Percentiles rank a stretch among this genome's conserved stretches.
Conservation (phyloP, 2,329 filamentous ascomycete species). For the Trichoderma simmonsii region DNA sequence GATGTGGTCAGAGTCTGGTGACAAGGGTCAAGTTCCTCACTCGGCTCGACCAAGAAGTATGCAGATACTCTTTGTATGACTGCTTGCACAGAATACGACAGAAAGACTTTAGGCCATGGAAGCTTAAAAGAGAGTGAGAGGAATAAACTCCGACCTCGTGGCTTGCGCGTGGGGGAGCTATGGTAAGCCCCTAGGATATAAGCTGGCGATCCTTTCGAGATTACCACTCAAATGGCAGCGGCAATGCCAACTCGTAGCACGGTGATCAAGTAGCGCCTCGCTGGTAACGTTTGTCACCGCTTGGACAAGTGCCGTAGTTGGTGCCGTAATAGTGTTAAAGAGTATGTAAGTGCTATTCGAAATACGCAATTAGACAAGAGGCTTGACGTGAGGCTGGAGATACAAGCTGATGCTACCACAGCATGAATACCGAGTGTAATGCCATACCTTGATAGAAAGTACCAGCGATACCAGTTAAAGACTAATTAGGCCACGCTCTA, state of each 20-base stretch:
- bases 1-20: not conserved
- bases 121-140: not conserved
- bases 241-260: not conserved
- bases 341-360: not conserved
- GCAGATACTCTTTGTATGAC: not conserved
- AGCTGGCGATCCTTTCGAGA: not conserved
- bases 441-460: not conserved
- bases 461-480: not conserved
- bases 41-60: not conserved
- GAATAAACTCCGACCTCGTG: not conserved
- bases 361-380: not conserved
- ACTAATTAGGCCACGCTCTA: not conserved
- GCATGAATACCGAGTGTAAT: not conserved
- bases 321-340: not conserved
- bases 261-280: not conserved
- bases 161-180: not conserved
- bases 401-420: not conserved
- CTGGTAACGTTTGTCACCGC: not conserved
- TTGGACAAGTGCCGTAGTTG: not conserved
- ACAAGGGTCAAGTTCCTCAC: not conserved
- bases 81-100: not conserved
- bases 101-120: not conserved
- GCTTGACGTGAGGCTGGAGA: not conserved
- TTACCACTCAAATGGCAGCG: not conserved
- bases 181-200: not conserved